Evolutionary conservation across 2,329 filamentous ascomycete genomes (phyloP).

Genomic region (Monosporascus sp.): DNA sequence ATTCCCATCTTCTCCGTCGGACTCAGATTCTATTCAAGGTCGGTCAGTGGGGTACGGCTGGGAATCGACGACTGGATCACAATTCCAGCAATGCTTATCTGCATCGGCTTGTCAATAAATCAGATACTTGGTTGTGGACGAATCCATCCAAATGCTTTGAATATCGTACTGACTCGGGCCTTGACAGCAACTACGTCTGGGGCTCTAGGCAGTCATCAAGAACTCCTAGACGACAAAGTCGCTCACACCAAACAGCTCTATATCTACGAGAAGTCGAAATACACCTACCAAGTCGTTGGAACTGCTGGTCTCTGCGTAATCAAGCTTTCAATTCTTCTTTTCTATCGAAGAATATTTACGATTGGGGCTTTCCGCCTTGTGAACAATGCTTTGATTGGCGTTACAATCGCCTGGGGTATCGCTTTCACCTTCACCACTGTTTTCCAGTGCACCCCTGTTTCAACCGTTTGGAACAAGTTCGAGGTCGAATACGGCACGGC

Average conservation of each 20-base stretch:
- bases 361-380: conserved; percentile 7
- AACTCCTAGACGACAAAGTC: conserved; percentile 6
- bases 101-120: conserved; percentile 6
- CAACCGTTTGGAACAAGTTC: conserved; percentile 9
- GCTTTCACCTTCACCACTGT: conserved; percentile 9
- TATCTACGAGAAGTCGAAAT: conserved; percentile 13
- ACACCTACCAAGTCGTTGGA: conserved; percentile 10
- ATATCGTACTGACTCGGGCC: neutral
- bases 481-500: conserved; percentile 7
- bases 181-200: conserved; percentile 7
- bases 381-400: conserved; percentile 22
- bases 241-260: conserved; percentile 10
- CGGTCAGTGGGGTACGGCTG: conserved; percentile 3
- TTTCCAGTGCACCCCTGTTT: conserved; percentile 11
- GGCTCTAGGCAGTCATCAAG: conserved; percentile 9
- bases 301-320: conserved; percentile 5
- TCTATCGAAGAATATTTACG: conserved; percentile 13
- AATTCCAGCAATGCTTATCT: conserved; percentile 8
- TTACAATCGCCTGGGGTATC: conserved; percentile 8
- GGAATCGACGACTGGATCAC: conserved; percentile 14
- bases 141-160: neutral
- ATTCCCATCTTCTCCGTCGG: conserved; percentile 6
- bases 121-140: conserved; percentile 11
- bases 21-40: conserved; percentile 12
- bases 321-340: conserved; percentile 14